Evolutionary conservation across 306 rosid species (phyloP).

Genomic region (Pyrus communis): DNA sequence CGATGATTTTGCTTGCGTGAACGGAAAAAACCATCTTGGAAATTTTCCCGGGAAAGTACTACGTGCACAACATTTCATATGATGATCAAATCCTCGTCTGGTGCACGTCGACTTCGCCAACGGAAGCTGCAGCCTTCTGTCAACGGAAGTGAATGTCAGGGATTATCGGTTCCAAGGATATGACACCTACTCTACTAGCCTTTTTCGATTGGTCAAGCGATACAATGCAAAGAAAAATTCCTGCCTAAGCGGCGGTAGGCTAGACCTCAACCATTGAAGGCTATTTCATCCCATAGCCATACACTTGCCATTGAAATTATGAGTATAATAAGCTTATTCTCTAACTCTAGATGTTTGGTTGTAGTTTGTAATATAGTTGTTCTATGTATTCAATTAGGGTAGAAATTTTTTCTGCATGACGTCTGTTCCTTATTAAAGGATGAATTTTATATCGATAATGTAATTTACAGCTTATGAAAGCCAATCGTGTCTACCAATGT

Average conservation of each 20-base stretch:
- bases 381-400: neutral
- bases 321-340: slow-evolving; percentile 8
- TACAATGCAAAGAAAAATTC: too few species aligned
- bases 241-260: too few species aligned
- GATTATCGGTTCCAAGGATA: neutral
- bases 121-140: slow-evolving; percentile 7
- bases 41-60: neutral
- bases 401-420: neutral
- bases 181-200: neutral
- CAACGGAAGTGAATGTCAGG: neutral
- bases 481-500: neutral
- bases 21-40: slow-evolving; percentile 9
- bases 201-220: neutral
- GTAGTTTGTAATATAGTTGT: neutral
- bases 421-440: neutral
- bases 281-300: too few species aligned
- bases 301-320: neutral
- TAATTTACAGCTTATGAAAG: too few species aligned
- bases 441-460: too few species aligned
- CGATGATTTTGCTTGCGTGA: neutral
- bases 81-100: neutral
- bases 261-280: too few species aligned
- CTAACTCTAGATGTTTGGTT: neutral
- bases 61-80: neutral
- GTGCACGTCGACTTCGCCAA: slow-evolving; percentile 17